phyloP scores from a whole-genome alignment of 2,329 filamentous ascomycete species.

The Diaporthe amygdali region DNA sequence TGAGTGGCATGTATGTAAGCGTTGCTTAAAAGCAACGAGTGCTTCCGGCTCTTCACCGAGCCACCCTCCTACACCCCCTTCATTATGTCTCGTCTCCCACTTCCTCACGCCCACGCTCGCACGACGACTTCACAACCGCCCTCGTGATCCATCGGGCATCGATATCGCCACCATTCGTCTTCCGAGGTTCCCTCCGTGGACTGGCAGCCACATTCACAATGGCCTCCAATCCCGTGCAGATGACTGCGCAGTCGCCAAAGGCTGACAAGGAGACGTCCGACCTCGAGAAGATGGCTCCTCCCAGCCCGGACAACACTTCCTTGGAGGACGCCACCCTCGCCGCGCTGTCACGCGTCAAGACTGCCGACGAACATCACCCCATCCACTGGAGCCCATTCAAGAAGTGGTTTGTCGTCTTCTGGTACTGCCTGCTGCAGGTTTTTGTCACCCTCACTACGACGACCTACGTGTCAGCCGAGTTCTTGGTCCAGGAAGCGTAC shows the following conservation, averaged over 20 bases:
- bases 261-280: constrained; percentile 14
- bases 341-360: constrained; percentile 33
- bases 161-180: background rate
- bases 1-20: background rate
- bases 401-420: constrained; percentile 34
- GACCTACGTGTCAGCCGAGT: constrained; percentile 44
- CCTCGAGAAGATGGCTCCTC: constrained; percentile 19
- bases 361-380: constrained; percentile 32
- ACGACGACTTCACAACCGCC: constrained; percentile 7
- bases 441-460: constrained; percentile 45
- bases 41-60: background rate
- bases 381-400: constrained; percentile 35
- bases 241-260: background rate
- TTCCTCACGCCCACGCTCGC: constrained; percentile 1
- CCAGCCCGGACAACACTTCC: constrained; percentile 15
- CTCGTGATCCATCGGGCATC: background rate
- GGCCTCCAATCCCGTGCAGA: background rate
- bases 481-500: constrained; percentile 42
- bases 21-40: constrained; percentile 17
- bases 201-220: background rate
- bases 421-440: constrained; percentile 39
- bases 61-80: background rate
- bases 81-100: constrained; percentile 21
- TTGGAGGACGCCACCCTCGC: constrained; percentile 31
- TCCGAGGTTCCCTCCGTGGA: background rate